Base-by-base conservation (phyloP, 257 asterid genomes). In the Nicotiana attenuata region DNA sequence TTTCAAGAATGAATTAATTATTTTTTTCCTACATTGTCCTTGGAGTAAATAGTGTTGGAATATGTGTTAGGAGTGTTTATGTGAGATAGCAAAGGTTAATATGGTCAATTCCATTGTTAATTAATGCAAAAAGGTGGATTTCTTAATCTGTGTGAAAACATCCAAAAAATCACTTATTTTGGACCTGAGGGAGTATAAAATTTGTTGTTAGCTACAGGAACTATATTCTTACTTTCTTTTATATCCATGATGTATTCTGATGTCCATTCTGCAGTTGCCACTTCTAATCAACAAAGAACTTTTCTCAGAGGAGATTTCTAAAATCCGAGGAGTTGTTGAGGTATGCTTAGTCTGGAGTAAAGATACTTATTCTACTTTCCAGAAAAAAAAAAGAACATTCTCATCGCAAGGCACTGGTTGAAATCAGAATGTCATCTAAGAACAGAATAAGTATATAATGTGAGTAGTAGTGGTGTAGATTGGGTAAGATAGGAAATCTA, bases 261-360 rank as follows among this genome's bases (percentile, higher is more conserved):
- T 52, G 26, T 86, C 67, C 20, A 61, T 85, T 87, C 82, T 91
- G 90, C 97, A 96, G 99, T 82, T 96, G 85, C 98, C 99, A 24
- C 95, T 91, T 85, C 85, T 96, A 85, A 90, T 94, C 89, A 89
- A 87, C 88, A 89, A 85, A 87, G 76, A 77, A 83, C 86, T 91
- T 80, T 57, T 96, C 85, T 82, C 91, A 0, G 89, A 88, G 87
- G 99, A 96, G 91, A 94, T 96, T 47, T 86, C 88, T 78, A 92
- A 86, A 87, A 86, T 96, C 79, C 89, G 76, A 47, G 98, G 95
- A 87, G 91, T 86, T 84, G 80, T 50, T 63, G 80, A 61, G 99
- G 99, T 94, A 92, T 57, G 90, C 80, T 83, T 82, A 78, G 59
- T 52, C 67, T 82, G 45, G 81, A 65, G 47, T 65, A 15, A 71